Percentiles rank a stretch among this genome's conserved stretches.
These are phyloP conservation scores for Carex littledalei DNA, from an alignment of 176 grass and related monocot genomes.

Conservation along the genomic window DNA sequence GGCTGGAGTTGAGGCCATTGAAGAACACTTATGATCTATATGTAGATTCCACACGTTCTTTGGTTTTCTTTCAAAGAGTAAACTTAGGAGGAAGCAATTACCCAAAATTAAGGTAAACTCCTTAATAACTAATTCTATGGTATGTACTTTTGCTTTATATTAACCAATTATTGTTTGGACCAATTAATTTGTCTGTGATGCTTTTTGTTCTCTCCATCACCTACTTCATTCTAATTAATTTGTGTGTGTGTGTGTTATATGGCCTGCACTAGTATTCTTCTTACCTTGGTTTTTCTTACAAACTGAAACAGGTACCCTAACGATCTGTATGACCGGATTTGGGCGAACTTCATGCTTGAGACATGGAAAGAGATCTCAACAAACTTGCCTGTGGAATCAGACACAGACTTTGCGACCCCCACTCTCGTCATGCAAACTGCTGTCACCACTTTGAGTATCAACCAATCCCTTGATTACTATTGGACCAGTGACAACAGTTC, in stretches of 20 bases:
- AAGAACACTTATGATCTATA: not conserved
- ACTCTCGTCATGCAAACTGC: conserved; percentile 28
- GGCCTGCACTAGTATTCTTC: too few relatives aligned
- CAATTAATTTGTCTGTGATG: too few relatives aligned
- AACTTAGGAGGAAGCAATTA: not conserved
- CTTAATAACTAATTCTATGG: not conserved
- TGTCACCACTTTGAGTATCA: not conserved
- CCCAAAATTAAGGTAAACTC: not conserved
- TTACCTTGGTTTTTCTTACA: not conserved
- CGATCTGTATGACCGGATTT: not conserved
- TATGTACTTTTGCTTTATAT: too few relatives aligned
- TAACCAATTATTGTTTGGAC: not conserved
- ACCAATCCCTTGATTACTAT: not conserved
- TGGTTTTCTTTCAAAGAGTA: not conserved
- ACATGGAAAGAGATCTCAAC: conserved; percentile 12
- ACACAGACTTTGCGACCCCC: conserved; percentile 21
- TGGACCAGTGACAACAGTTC: not conserved
- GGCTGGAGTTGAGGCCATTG: conserved; percentile 24
- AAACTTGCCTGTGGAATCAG: not conserved
- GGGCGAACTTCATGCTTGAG: not conserved
- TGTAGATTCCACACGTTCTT: not conserved
- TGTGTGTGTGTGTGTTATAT: too few relatives aligned
- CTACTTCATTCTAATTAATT: too few relatives aligned
- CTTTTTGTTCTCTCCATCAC: too few relatives aligned
- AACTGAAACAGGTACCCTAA: not conserved